Conservation (phyloP, 2,329 filamentous ascomycete genomes). For the Aureobasidium uvarum region DNA sequence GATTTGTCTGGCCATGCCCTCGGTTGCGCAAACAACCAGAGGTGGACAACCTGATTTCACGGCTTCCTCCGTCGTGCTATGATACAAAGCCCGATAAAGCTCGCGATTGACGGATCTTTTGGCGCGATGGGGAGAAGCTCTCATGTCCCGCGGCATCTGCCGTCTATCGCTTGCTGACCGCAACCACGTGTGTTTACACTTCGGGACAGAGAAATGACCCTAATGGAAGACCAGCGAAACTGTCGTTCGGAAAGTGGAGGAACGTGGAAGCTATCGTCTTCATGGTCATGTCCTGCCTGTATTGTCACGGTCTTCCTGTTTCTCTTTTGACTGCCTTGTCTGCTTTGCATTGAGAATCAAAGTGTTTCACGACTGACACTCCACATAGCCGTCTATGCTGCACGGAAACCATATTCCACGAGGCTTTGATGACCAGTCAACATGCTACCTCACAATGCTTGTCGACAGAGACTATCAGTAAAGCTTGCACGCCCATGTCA, state of each 20-base stretch:
- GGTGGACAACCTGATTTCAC: too few species aligned
- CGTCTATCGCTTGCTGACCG: not conserved
- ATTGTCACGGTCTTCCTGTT: not conserved
- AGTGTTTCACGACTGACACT: too few species aligned
- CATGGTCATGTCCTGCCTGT: not conserved
- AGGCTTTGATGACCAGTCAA: not conserved
- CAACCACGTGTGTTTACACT: constrained; percentile 12
- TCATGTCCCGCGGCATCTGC: not conserved
- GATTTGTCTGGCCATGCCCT: constrained; percentile 19
- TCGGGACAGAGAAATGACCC: constrained; percentile 16
- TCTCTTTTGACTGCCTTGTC: not conserved
- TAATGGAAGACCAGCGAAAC: not conserved
- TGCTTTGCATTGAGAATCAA: too few species aligned
- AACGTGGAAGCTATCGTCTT: not conserved
- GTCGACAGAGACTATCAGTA: too few species aligned
- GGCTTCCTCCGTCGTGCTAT: constrained; percentile 8
- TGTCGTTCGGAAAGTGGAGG: constrained; percentile 6
- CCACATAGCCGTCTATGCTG: too few species aligned
- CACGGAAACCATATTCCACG: not conserved
- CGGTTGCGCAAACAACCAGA: not conserved
- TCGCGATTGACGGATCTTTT: not conserved
- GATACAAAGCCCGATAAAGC: constrained; percentile 14
- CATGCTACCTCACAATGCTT: not conserved
- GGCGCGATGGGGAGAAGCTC: constrained; percentile 5
- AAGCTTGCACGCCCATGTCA: not conserved